These are phyloP conservation scores for Solanum chiquidenum DNA, from an alignment of 257 asterid species.

Conservation along the genomic window DNA sequence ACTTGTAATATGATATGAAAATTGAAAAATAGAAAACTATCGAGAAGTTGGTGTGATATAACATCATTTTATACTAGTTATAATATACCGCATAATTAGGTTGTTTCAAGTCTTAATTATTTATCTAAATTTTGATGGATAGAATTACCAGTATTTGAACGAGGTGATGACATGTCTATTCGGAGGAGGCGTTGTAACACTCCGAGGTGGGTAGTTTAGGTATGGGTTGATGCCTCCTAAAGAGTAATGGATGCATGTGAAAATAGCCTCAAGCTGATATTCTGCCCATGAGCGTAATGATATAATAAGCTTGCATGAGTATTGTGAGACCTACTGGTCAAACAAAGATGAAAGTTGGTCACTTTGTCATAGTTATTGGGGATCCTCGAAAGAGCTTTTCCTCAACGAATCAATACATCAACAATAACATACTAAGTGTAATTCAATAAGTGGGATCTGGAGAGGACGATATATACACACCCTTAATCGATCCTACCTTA, in stretches of 20 bases:
- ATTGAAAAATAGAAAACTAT: background rate
- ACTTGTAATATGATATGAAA: background rate
- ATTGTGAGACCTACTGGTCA: background rate
- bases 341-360: background rate
- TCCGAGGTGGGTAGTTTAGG: background rate
- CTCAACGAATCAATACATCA: background rate
- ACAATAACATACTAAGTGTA: background rate
- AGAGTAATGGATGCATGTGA: background rate
- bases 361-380: background rate
- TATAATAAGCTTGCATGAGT: background rate
- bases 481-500: background rate
- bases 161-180: background rate
- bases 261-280: background rate
- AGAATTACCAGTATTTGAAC: background rate
- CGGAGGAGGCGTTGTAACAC: background rate
- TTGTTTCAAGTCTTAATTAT: background rate
- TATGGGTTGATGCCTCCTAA: background rate
- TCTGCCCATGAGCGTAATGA: background rate
- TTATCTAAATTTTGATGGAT: background rate
- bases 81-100: background rate
- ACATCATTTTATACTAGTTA: background rate
- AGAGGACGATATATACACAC: background rate
- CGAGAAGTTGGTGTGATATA: background rate
- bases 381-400: background rate
- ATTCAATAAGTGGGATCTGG: background rate